Evolutionary conservation across 2,329 filamentous ascomycete species (phyloP).

Genomic region (Claviceps sp.): DNA sequence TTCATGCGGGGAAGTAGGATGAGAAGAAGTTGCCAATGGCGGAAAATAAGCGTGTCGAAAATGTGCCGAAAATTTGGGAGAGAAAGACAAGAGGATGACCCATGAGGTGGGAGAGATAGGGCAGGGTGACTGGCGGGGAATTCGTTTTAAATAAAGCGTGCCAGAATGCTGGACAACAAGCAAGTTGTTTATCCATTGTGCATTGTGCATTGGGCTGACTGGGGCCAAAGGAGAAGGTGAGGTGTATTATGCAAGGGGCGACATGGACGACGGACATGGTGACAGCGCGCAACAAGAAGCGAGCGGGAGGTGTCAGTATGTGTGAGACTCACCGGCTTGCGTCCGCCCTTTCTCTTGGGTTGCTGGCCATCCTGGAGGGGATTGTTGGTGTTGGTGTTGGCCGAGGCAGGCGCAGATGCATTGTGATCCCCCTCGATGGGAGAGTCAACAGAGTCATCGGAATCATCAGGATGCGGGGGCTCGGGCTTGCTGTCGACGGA

Average conservation of each 20-base stretch:
- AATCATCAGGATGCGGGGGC: conserved; percentile 37
- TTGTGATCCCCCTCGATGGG: conserved; percentile 43
- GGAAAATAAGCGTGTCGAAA: no score
- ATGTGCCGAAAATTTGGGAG: no score
- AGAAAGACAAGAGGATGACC: no score
- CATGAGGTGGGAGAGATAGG: no score
- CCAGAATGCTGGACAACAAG: no score
- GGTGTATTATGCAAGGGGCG: neutral
- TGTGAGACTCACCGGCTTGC: conserved; percentile 72
- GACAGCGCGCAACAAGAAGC: neutral
- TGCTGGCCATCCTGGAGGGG: conserved; percentile 41
- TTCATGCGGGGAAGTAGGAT: neutral
- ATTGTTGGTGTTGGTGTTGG: conserved; percentile 12
- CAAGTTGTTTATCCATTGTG: no score
- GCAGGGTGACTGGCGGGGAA: no score
- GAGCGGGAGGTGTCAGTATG: neutral
- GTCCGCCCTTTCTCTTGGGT: conserved; percentile 92
- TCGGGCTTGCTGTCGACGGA: conserved; percentile 39
- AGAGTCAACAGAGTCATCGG: conserved; percentile 47
- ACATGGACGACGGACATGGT: neutral
- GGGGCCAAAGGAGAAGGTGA: neutral
- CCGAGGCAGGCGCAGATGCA: conserved; percentile 17
- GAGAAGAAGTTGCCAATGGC: neutral
- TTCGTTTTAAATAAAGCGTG: no score
- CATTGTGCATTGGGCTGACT: neutral